Evolutionary conservation across 495 filamentous ascomycete species (phyloP).

Genomic region (Lasiosphaeria hispida): DNA sequence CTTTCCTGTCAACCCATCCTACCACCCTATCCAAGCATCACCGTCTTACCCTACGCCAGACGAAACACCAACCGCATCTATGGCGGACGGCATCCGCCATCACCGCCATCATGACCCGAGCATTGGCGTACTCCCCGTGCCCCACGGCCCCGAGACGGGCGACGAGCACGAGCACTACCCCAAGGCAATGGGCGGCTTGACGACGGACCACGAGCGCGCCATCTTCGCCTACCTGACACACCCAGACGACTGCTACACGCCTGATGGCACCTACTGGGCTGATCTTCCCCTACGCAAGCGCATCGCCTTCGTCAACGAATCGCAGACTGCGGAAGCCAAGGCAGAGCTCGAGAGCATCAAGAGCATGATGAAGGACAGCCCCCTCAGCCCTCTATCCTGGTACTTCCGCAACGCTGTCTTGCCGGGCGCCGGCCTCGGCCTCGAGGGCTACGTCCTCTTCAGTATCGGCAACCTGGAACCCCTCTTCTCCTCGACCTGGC

Average conservation of each 20-base stretch:
- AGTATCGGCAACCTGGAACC: slow-evolving; percentile 86
- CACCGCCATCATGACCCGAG: slow-evolving; percentile 42
- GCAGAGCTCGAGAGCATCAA: slow-evolving; percentile 66
- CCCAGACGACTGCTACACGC: slow-evolving; percentile 78
- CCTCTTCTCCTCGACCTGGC: slow-evolving; percentile 67
- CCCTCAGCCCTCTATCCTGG: slow-evolving; percentile 72
- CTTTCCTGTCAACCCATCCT: no score
- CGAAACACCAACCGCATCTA: slow-evolving; percentile 4
- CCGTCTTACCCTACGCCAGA: no score
- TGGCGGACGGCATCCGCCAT: slow-evolving; percentile 35
- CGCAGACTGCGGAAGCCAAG: slow-evolving; percentile 62
- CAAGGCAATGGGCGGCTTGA: slow-evolving; percentile 41
- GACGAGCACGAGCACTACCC: slow-evolving; percentile 41
- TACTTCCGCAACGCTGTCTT: slow-evolving; percentile 86
- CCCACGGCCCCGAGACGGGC: slow-evolving; percentile 47
- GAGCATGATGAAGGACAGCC: slow-evolving; percentile 75
- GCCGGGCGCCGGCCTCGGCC: slow-evolving; percentile 80
- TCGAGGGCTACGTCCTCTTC: slow-evolving; percentile 93
- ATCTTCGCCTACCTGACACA: slow-evolving; percentile 73
- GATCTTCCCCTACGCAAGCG: slow-evolving; percentile 67
- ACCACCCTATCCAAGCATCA: no score
- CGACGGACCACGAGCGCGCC: slow-evolving; percentile 56
- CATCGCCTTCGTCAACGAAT: slow-evolving; percentile 66
- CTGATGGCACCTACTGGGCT: slow-evolving; percentile 84
- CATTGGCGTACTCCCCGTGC: slow-evolving; percentile 45